Percentiles rank a stretch among this genome's conserved stretches.
phyloP scores from a whole-genome alignment of 495 filamentous ascomycete genomes.

The Friedmanniomyces simplex region DNA sequence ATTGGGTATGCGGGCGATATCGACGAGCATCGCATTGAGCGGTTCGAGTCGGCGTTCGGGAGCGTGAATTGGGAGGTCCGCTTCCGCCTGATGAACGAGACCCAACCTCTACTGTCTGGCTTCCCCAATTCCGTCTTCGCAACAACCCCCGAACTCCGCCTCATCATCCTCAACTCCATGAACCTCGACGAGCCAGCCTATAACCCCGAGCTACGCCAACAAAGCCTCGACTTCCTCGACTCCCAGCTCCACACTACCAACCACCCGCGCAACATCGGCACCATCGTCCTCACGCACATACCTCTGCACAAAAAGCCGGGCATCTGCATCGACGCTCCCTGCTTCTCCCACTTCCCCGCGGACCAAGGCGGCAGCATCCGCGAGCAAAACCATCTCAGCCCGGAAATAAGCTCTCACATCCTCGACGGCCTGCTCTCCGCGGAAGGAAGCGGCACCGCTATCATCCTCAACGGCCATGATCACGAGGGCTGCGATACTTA shows the following conservation, averaged over 20 bases:
- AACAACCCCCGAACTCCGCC: constrained; percentile 51
- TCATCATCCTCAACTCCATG: constrained; percentile 82
- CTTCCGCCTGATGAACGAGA: constrained; percentile 43
- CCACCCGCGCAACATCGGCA: constrained; percentile 48
- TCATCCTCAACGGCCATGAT: constrained; percentile 88
- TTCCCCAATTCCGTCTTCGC: constrained; percentile 8
- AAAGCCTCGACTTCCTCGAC: constrained; percentile 71
- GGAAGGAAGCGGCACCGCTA: constrained; percentile 47
- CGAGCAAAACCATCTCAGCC: constrained; percentile 85
- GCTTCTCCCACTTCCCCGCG: constrained; percentile 57
- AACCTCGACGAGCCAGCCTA: constrained; percentile 77
- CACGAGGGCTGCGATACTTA: constrained; percentile 85
- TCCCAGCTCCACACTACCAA: constrained; percentile 54
- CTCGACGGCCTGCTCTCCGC: constrained; percentile 57
- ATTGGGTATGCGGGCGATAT: constrained; percentile 92
- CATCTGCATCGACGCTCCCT: constrained; percentile 73
- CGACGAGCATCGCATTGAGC: constrained; percentile 52
- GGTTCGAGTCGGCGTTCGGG: constrained; percentile 78
- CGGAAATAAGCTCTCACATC: constrained; percentile 53
- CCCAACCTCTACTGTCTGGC: neutral
- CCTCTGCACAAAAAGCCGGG: constrained; percentile 77
- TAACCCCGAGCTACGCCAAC: constrained; percentile 51
- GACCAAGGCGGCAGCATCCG: constrained; percentile 57
- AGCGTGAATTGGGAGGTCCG: constrained; percentile 76
- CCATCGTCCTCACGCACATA: constrained; percentile 81